Base-by-base conservation (phyloP, 805 yeast species). In the Monosporozyma servazzii region DNA sequence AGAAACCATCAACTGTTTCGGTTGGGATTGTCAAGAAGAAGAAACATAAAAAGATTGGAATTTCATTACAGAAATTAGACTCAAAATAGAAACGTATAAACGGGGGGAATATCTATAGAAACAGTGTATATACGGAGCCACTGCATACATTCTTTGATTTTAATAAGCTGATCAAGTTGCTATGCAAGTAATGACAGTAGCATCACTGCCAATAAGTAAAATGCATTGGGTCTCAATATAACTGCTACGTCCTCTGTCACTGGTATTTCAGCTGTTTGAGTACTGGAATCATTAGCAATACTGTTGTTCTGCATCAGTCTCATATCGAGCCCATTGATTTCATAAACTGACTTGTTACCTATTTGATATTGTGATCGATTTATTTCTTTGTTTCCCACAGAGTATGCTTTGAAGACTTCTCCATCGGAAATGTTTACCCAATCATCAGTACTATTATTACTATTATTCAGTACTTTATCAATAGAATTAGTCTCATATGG, bases 11-110 rank as follows among this genome's bases (percentile, higher is more conserved):
- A 5, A 37, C 5, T 18, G 41, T 37, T 4, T 37, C 41, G 7
- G 15, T 30, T 21, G 47, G 50, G 3, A 46, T 50, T 17, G 18
- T 50, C 11, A 53, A 45, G 48, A 53, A 45, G 50, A 53, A 46
- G 48, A 40, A 36, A 18, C 51, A 45, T 47, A 21, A 20, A 4
- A 51, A 50, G 25, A n/a, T 53, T 6, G 48, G 48, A 21, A 43
- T 53, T 4, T 48, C 48, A 11, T 40, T 51, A n/a, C 53, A 51
- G 27, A 52, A 29, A 31, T 37, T 54, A 5, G 53, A 47, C 17
- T 37, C 41, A 6, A 37, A 37, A 37, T 37, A 20, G 18, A 37
- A 13, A 36, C 40, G 11, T n/a, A 36, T 36, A 30, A 30, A 30
- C 3, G 8, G 30, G 36, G 9, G 1, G 15, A 30, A 10, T 30